Evolutionary conservation across 495 filamentous ascomycete species (phyloP).

Genomic region (Physcia stellaris): DNA sequence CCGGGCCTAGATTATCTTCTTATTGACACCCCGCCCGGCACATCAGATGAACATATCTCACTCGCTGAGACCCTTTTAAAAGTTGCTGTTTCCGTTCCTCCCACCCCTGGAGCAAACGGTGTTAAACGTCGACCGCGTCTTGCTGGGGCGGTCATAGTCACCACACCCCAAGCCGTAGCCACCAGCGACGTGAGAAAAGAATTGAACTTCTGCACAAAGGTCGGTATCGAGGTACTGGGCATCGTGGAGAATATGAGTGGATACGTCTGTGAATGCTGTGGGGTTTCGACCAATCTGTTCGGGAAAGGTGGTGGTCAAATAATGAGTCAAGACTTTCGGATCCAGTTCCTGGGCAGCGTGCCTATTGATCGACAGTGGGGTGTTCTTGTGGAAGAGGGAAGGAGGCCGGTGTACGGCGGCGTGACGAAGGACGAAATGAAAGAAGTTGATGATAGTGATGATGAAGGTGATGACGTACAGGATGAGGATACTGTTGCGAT

Average conservation of each 20-base stretch:
- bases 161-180: conserved; percentile 87
- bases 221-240: conserved; percentile 65
- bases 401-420: conserved; percentile 25
- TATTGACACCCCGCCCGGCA: conserved; percentile 92
- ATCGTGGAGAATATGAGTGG: conserved; percentile 98
- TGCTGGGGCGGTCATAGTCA: conserved; percentile 81
- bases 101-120: conserved; percentile 19
- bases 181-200: conserved; percentile 93
- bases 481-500: conserved; percentile 8
- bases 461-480: conserved; percentile 23
- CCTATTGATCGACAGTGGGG: conserved; percentile 75
- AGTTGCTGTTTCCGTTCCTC: conserved; percentile 22
- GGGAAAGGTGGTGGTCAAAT: conserved; percentile 75
- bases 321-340: conserved; percentile 76
- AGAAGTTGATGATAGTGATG: conserved; percentile 29
- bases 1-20: conserved; percentile 74
- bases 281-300: conserved; percentile 86
- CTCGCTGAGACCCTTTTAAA: conserved; percentile 69
- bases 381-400: conserved; percentile 49
- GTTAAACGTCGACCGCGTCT: conserved; percentile 23
- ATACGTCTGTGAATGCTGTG: conserved; percentile 90
- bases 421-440: conserved; percentile 19
- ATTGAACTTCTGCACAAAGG: conserved; percentile 88
- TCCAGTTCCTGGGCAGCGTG: conserved; percentile 73
- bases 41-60: conserved; percentile 93